A percentile compares a stretch with the other conserved stretches of the same genome.
Evolutionary conservation across 1,284 basidiomycete genomes (phyloP).

Genomic region (Golubevia pallescens): DNA sequence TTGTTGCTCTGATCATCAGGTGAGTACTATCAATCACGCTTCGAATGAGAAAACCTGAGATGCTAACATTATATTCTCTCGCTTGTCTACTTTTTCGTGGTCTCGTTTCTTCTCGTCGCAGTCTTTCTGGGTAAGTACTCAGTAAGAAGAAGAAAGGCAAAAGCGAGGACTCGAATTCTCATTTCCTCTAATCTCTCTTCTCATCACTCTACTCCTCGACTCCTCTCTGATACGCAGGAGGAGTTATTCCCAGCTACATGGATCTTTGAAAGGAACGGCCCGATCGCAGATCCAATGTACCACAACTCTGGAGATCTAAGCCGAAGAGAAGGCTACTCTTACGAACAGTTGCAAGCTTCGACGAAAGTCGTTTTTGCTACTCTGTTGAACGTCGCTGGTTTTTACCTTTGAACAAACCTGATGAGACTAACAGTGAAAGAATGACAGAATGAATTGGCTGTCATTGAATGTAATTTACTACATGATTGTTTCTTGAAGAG

Average conservation of each 20-base stretch:
- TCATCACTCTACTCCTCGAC: too few relatives aligned
- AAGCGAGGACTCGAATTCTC: too few relatives aligned
- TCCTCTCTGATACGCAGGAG: neutral
- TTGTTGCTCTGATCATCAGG: slow-evolving; percentile 43
- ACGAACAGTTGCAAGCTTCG: slow-evolving; percentile 22
- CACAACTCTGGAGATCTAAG: slow-evolving; percentile 31
- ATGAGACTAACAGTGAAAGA: too few relatives aligned
- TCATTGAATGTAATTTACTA: too few relatives aligned
- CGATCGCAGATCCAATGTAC: slow-evolving; percentile 40
- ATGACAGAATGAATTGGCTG: too few relatives aligned
- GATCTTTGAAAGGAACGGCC: slow-evolving; percentile 43
- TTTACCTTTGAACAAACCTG: neutral
- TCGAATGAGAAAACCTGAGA: too few relatives aligned
- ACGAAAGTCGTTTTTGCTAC: slow-evolving; percentile 27
- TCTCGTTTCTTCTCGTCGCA: too few relatives aligned
- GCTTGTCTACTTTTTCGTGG: too few relatives aligned
- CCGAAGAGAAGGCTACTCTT: slow-evolving; percentile 28
- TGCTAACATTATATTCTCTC: too few relatives aligned
- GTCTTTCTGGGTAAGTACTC: slow-evolving; percentile 26
- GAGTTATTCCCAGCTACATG: neutral
- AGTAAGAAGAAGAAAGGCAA: too few relatives aligned
- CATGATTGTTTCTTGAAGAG: too few relatives aligned
- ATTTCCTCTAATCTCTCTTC: too few relatives aligned
- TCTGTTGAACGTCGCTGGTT: slow-evolving; percentile 21
- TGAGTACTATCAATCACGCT: neutral